Percentiles rank a stretch among this genome's conserved stretches.
phyloP scores from a whole-genome alignment of 768 basidiomycete species.

The Podaxis sp. region DNA sequence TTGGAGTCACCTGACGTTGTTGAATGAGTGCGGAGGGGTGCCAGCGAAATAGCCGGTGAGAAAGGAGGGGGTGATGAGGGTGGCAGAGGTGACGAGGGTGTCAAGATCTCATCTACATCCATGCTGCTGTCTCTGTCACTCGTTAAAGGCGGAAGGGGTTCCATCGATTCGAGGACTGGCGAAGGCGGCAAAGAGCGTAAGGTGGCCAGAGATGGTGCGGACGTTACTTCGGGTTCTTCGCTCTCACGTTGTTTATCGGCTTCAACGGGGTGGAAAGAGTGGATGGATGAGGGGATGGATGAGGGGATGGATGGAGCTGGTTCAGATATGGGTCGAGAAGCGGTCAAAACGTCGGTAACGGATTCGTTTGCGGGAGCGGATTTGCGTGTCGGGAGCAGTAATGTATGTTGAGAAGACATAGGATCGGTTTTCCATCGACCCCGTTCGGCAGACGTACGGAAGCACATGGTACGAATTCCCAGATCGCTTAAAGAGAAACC shows the following conservation, averaged over 20 bases:
- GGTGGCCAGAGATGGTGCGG: constrained; percentile 12
- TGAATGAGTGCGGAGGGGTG: constrained; percentile 32
- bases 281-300: constrained; percentile 10
- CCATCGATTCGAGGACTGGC: constrained; percentile 12
- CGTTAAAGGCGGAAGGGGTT: constrained; percentile 24
- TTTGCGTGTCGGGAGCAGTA: constrained; percentile 24
- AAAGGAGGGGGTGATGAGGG: constrained; percentile 43
- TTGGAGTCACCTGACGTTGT: constrained; percentile 23
- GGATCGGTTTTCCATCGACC: constrained; percentile 56
- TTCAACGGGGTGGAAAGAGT: background rate
- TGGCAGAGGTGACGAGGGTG: constrained; percentile 27
- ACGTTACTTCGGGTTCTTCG: constrained; percentile 7
- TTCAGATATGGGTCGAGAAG: constrained; percentile 33
- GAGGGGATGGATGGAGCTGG: constrained; percentile 25
- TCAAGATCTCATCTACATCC: constrained; percentile 23
- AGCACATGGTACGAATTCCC: constrained; percentile 43
- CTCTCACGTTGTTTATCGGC: constrained; percentile 7
- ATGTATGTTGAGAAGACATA: constrained; percentile 24
- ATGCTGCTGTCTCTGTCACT: constrained; percentile 28
- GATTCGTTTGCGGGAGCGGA: constrained; percentile 28
- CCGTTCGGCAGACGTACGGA: constrained; percentile 53
- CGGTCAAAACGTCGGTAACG: constrained; percentile 22
- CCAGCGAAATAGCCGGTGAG: constrained; percentile 35
- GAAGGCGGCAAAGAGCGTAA: constrained; percentile 8
- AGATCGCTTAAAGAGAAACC: constrained; percentile 24